These are phyloP conservation scores for Phaffia australis DNA, from an alignment of 768 basidiomycete genomes.

Conservation along the genomic window DNA sequence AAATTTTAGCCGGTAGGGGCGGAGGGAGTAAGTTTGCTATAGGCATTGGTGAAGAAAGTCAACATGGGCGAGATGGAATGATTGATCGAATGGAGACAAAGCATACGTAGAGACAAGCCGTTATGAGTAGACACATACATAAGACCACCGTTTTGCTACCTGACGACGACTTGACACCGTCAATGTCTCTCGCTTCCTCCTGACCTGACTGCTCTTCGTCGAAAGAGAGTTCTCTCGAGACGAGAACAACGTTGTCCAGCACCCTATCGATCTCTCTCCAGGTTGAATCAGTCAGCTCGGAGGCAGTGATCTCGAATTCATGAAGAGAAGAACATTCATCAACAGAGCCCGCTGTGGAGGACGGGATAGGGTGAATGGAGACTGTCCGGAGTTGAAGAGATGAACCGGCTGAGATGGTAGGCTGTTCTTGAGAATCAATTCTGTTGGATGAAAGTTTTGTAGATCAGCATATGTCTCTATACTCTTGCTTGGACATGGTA, in stretches of 20 bases:
- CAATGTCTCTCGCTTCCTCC: slow-evolving; percentile 3
- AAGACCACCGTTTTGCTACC: slow-evolving; percentile 12
- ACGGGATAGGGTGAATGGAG: slow-evolving; percentile 10
- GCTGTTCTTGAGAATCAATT: too few relatives aligned
- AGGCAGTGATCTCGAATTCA: slow-evolving; percentile 16
- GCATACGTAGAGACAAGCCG: background rate
- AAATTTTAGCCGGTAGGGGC: background rate
- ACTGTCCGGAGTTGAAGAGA: slow-evolving; percentile 6
- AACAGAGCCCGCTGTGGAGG: background rate
- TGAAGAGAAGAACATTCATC: background rate
- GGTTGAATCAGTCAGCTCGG: background rate
- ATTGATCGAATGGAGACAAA: background rate
- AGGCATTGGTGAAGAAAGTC: background rate
- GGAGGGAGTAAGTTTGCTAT: slow-evolving; percentile 11
- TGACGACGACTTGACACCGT: background rate
- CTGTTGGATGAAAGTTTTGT: too few relatives aligned
- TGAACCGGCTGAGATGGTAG: background rate
- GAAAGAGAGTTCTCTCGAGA: slow-evolving; percentile 8
- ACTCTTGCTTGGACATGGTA: background rate
- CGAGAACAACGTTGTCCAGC: slow-evolving; percentile 10
- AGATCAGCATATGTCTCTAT: too few relatives aligned
- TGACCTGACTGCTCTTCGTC: background rate
- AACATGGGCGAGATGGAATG: background rate
- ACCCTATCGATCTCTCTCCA: slow-evolving; percentile 20
- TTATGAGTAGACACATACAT: background rate